A percentile compares a stretch with the other conserved stretches of the same genome.
Conservation (phyloP, 2,329 filamentous ascomycete genomes). For the Hypoxylon sp. region DNA sequence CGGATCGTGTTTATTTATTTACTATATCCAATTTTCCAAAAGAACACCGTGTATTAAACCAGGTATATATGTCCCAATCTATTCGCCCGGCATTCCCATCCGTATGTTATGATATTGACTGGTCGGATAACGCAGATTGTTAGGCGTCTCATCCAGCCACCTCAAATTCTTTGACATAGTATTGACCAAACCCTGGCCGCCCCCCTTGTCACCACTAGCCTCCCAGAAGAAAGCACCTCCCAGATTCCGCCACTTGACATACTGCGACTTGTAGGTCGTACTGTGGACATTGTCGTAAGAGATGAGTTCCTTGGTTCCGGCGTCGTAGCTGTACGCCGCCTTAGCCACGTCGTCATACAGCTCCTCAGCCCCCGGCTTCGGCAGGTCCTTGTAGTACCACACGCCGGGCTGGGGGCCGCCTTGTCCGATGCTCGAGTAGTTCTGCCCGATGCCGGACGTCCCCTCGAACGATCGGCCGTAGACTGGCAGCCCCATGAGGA, state of each 20-base stretch:
- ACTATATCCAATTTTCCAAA: constrained; percentile 24
- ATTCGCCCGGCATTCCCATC: constrained; percentile 49
- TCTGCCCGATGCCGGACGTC: constrained; percentile 73
- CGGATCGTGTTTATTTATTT: constrained; percentile 4
- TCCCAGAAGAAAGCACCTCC: constrained; percentile 91
- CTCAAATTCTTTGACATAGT: constrained; percentile 62
- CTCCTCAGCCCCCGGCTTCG: constrained; percentile 68
- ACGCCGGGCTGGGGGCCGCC: constrained; percentile 68
- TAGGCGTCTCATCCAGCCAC: constrained; percentile 61
- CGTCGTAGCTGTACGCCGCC: constrained; percentile 80
- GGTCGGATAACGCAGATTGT: constrained; percentile 66
- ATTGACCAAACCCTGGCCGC: constrained; percentile 67
- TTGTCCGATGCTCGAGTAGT: constrained; percentile 72
- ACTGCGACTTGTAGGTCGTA: constrained; percentile 71
- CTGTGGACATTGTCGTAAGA: constrained; percentile 74
- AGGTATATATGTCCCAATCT: constrained; percentile 6
- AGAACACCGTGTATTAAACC: constrained; percentile 6
- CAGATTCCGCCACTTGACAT: constrained; percentile 69
- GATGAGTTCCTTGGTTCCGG: constrained; percentile 69
- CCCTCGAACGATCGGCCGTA: constrained; percentile 81
- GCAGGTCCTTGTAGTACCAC: constrained; percentile 76
- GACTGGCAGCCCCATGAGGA: constrained; percentile 80
- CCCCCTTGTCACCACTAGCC: constrained; percentile 72
- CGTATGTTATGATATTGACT: constrained; percentile 71
- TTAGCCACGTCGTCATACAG: constrained; percentile 66